A percentile compares a stretch with the other conserved stretches of the same genome.
phyloP scores from a whole-genome alignment of 2,329 filamentous ascomycete genomes.

The Nemania sp. region DNA sequence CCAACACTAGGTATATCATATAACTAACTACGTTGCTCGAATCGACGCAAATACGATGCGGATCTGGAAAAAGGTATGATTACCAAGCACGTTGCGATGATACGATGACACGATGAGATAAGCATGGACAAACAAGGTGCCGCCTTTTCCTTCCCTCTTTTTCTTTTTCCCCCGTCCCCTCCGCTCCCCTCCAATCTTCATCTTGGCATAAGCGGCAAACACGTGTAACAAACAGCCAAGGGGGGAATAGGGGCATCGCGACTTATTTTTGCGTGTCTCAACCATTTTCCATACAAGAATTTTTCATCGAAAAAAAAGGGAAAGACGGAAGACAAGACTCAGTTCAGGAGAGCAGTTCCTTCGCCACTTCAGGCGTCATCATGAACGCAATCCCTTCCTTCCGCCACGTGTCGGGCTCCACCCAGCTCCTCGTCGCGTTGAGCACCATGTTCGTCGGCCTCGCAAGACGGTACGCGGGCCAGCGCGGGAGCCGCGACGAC shows the following conservation, averaged over 20 bases:
- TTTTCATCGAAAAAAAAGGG: no score
- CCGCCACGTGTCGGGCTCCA: slow-evolving; percentile 54
- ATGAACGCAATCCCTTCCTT: slow-evolving; percentile 52
- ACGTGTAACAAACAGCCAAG: background rate
- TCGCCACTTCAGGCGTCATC: slow-evolving; percentile 45
- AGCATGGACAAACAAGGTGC: no score
- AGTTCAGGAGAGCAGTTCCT: slow-evolving; percentile 41
- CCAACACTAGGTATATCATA: no score
- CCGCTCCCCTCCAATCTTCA: no score
- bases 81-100: no score
- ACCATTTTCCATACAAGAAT: background rate
- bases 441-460: slow-evolving; percentile 51
- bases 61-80: no score
- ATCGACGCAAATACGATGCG: no score
- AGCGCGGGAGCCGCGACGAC: slow-evolving; percentile 23
- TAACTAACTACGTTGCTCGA: no score
- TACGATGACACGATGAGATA: no score
- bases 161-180: no score
- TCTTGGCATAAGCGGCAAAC: no score
- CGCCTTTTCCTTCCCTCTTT: no score
- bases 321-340: background rate
- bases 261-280: background rate
- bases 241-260: background rate
- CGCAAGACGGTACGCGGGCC: slow-evolving; percentile 36
- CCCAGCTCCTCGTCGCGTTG: slow-evolving; percentile 48